Evolutionary conservation across 2,329 filamentous ascomycete species (phyloP).

Genomic region (Stagonosporopsis tanaceti): DNA sequence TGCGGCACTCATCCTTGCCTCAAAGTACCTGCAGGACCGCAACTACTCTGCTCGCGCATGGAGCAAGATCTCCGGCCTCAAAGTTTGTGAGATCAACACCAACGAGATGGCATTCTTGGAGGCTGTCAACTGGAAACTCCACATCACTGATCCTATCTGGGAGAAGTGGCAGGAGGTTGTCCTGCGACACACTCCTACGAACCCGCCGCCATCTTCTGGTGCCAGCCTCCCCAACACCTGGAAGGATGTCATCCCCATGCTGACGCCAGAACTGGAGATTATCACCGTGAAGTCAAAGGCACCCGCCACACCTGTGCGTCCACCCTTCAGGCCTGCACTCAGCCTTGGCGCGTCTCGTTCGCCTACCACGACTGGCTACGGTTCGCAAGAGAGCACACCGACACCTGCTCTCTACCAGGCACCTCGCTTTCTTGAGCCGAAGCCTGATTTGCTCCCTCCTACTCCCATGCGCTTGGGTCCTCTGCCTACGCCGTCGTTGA

Average conservation of each 20-base stretch:
- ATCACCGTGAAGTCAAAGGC: conserved; percentile 51
- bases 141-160: conserved; percentile 88
- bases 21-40: conserved; percentile 96
- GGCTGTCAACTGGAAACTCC: conserved; percentile 92
- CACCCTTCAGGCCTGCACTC: conserved; percentile 34
- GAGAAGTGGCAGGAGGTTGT: conserved; percentile 95
- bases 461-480: conserved; percentile 65
- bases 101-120: conserved; percentile 93
- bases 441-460: conserved; percentile 57
- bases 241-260: conserved; percentile 61
- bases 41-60: conserved; percentile 97
- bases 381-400: conserved; percentile 54
- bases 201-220: conserved; percentile 52
- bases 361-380: conserved; percentile 33
- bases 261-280: conserved; percentile 66
- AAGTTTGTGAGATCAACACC: conserved; percentile 91
- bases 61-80: conserved; percentile 99
- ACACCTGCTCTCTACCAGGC: conserved; percentile 52
- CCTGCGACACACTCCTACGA: conserved; percentile 77
- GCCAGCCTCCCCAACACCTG: conserved; percentile 51
- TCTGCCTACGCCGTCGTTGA: conserved; percentile 69
- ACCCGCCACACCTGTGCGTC: conserved; percentile 37
- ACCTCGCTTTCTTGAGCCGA: conserved; percentile 61
- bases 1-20: conserved; percentile 90
- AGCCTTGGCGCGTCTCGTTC: conserved; percentile 34